These are phyloP conservation scores for Neltuma alba DNA, from an alignment of 306 rosid species.

Conservation along the genomic window DNA sequence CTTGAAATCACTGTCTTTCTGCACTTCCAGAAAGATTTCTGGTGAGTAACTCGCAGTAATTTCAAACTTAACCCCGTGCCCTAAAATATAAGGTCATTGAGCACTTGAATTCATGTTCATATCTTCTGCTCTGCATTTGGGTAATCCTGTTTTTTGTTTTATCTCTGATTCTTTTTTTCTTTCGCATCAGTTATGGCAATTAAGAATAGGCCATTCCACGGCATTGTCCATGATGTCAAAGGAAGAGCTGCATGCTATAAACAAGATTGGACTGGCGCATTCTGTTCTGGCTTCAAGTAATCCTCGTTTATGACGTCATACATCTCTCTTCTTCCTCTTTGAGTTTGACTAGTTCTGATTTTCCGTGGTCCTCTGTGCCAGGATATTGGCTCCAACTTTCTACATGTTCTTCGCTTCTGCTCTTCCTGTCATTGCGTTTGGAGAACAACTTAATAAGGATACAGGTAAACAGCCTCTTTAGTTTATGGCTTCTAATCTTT, in stretches of 20 bases:
- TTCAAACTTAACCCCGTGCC: background rate
- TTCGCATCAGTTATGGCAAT: conserved; percentile 49
- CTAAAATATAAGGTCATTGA: background rate
- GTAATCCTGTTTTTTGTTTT: conserved; percentile 4
- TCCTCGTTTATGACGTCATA: background rate
- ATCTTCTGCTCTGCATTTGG: conserved; percentile 1
- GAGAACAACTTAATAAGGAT: conserved; percentile 79
- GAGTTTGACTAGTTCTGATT: conserved; percentile 13
- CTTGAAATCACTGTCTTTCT: background rate
- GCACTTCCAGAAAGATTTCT: background rate
- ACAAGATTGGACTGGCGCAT: conserved; percentile 70
- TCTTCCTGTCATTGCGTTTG: conserved; percentile 89
- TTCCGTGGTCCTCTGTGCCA: conserved; percentile 32
- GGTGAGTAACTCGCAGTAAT: background rate
- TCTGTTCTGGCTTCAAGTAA: conserved; percentile 68
- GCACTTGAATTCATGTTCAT: background rate
- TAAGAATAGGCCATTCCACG: conserved; percentile 54
- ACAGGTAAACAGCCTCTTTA: conserved; percentile 56
- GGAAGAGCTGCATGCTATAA: conserved; percentile 77
- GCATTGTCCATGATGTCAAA: conserved; percentile 67
- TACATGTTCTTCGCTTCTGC: conserved; percentile 94
- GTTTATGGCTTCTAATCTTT: background rate
- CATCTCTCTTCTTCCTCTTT: background rate
- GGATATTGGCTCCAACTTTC: conserved; percentile 87
- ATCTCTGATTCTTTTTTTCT: conserved; percentile 10